Percentiles rank a stretch among this genome's conserved stretches.
Evolutionary conservation across 2,329 filamentous ascomycete genomes (phyloP).

Genomic region (Exophiala sideris): DNA sequence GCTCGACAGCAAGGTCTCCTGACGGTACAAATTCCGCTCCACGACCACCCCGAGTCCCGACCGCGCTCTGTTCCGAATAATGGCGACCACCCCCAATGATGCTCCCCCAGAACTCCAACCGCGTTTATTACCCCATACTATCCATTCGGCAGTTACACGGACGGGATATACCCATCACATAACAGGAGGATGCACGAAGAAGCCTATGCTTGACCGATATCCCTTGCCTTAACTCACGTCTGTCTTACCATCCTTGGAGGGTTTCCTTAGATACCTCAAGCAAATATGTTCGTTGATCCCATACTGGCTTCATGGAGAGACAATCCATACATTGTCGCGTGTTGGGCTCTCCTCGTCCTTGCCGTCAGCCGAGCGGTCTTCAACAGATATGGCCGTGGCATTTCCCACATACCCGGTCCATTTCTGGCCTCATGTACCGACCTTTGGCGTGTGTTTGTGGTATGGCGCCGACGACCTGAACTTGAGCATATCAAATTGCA

Average conservation of each 20-base stretch:
- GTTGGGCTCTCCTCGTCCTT: neutral
- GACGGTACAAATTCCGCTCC: no score
- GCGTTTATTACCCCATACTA: no score
- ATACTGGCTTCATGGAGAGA: neutral
- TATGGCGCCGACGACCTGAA: constrained; percentile 27
- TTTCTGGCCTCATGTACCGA: constrained; percentile 29
- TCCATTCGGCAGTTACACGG: no score
- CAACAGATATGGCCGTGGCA: constrained; percentile 17
- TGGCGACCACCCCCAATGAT: no score
- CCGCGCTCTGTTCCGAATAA: no score
- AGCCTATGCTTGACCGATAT: no score
- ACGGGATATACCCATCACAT: no score
- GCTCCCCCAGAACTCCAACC: no score
- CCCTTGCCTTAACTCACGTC: no score
- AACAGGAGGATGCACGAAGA: no score
- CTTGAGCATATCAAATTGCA: constrained; percentile 28
- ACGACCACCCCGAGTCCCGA: no score
- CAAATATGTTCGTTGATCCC: neutral
- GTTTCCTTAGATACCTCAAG: neutral
- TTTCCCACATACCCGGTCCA: constrained; percentile 31
- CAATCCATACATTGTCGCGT: neutral
- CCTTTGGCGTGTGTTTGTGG: constrained; percentile 29
- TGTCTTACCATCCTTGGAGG: neutral
- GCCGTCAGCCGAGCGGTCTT: neutral
- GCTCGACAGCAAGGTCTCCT: no score